A percentile compares a stretch with the other conserved stretches of the same genome.
These are phyloP conservation scores for Lactuca saligna DNA, from an alignment of 129 eudicot species.

Conservation along the genomic window DNA sequence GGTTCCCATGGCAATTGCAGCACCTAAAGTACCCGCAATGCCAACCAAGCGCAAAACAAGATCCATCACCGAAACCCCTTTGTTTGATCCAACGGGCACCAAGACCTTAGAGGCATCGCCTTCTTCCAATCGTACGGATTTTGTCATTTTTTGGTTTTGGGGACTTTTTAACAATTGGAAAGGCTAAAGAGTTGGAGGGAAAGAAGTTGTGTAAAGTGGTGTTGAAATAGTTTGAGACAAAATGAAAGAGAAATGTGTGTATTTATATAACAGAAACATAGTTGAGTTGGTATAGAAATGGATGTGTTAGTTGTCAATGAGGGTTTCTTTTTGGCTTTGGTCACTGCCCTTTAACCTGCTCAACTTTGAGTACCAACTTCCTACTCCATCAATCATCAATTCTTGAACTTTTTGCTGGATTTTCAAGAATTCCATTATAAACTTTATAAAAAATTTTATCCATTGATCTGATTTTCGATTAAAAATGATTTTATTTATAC, in stretches of 20 bases:
- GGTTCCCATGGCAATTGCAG: constrained; percentile 82
- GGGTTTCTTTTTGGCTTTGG: constrained; percentile 19
- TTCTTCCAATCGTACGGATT: constrained; percentile 45
- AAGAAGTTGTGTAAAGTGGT: constrained; percentile 16
- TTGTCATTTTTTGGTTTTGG: constrained; percentile 20
- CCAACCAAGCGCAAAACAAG: constrained; percentile 56
- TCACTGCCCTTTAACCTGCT: constrained; percentile 33
- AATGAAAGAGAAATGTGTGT: constrained; percentile 10
- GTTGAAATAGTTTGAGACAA: constrained; percentile 19
- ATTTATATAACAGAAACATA: constrained; percentile 22
- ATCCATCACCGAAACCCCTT: constrained; percentile 59
- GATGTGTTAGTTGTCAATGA: constrained; percentile 31
- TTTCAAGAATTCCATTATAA: background rate
- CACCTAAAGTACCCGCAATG: constrained; percentile 57
- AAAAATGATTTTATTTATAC: no score
- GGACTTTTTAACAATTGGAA: background rate
- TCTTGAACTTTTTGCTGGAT: constrained; percentile 28
- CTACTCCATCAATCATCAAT: constrained; percentile 31
- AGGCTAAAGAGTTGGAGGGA: constrained; percentile 16
- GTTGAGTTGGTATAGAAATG: constrained; percentile 36
- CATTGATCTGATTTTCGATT: background rate
- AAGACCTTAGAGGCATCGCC: constrained; percentile 42
- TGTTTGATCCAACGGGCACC: constrained; percentile 36
- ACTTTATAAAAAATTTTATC: background rate
- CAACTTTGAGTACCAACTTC: constrained; percentile 40